Evolutionary conservation across 1,139 yeast species (phyloP).

Genomic region (Yamadazyma pseudoaaseri): DNA sequence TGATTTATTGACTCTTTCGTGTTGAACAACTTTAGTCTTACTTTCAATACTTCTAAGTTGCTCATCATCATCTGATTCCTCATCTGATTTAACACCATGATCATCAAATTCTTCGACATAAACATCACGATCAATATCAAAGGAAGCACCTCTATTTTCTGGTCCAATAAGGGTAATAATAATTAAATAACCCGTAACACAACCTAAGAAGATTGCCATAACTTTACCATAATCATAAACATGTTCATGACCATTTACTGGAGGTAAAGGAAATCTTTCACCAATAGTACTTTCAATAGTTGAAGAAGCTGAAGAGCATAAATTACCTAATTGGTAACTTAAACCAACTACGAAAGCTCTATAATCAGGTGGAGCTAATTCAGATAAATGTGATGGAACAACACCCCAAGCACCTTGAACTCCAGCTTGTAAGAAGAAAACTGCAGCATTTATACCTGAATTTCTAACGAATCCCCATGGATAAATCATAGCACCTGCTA

Average conservation of each 20-base stretch:
- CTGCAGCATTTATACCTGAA: slow-evolving; percentile 70
- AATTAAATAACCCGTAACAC: slow-evolving; percentile 65
- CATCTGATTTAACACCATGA: slow-evolving; percentile 13
- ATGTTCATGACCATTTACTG: slow-evolving; percentile 11
- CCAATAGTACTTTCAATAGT: slow-evolving; percentile 81
- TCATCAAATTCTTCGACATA: slow-evolving; percentile 14
- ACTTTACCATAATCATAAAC: slow-evolving; percentile 44
- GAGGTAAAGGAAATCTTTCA: slow-evolving; percentile 52
- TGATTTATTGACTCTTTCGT: too few relatives aligned
- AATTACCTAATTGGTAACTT: slow-evolving; percentile 80
- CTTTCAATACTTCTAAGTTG: neutral
- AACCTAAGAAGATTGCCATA: slow-evolving; percentile 82
- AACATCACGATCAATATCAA: slow-evolving; percentile 26
- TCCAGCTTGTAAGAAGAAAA: slow-evolving; percentile 72
- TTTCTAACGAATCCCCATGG: slow-evolving; percentile 69
- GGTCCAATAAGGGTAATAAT: slow-evolving; percentile 69
- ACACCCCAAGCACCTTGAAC: slow-evolving; percentile 93
- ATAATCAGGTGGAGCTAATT: slow-evolving; percentile 74
- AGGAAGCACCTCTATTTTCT: slow-evolving; percentile 54
- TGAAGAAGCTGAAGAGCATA: slow-evolving; percentile 79
- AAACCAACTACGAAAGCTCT: slow-evolving; percentile 73
- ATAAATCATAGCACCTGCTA: slow-evolving; percentile 66
- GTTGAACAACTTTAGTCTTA: slow-evolving; percentile 1
- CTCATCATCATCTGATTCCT: slow-evolving; percentile 8
- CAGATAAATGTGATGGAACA: slow-evolving; percentile 74